Evolutionary conservation across 1,284 basidiomycete genomes (phyloP).

Genomic region (Malassezia arunalokei): DNA sequence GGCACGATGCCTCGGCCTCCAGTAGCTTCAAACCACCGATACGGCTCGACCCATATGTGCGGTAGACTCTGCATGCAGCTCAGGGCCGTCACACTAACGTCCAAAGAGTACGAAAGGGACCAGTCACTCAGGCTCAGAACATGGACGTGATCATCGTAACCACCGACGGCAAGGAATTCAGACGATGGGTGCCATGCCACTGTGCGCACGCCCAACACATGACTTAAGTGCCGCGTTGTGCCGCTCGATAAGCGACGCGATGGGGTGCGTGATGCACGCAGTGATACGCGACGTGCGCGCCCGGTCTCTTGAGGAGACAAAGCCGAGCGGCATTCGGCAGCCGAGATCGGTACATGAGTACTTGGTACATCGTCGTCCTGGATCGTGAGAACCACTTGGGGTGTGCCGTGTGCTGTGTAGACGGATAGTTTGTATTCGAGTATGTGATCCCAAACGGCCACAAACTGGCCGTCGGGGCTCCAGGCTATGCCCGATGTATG

Average conservation of each 20-base stretch:
- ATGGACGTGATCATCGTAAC: conserved; percentile 42
- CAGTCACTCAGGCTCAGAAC: conserved; percentile 20
- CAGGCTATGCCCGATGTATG: conserved; percentile 1
- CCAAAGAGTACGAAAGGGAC: conserved; percentile 13
- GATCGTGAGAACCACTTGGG: neutral
- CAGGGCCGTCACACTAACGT: conserved; percentile 1
- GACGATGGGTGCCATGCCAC: conserved; percentile 43
- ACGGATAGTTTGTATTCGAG: conserved; percentile 7
- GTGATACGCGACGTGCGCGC: conserved; percentile 2
- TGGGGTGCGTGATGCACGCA: neutral
- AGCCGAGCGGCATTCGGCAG: neutral
- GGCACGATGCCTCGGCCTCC: conserved; percentile 37
- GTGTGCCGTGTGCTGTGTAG: conserved; percentile 4
- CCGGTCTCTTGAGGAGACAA: neutral
- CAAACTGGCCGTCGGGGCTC: conserved; percentile 10
- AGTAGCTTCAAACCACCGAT: conserved; percentile 38
- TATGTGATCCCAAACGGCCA: conserved; percentile 7
- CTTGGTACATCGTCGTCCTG: neutral
- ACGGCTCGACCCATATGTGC: conserved; percentile 32
- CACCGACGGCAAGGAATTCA: conserved; percentile 42
- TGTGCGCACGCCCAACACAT: conserved; percentile 39
- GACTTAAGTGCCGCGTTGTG: neutral
- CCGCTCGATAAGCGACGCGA: neutral
- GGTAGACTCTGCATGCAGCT: neutral
- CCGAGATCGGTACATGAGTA: neutral